Base-by-base conservation (phyloP, 2,329 filamentous ascomycete species). In the Raffaelea ambrosiae region DNA sequence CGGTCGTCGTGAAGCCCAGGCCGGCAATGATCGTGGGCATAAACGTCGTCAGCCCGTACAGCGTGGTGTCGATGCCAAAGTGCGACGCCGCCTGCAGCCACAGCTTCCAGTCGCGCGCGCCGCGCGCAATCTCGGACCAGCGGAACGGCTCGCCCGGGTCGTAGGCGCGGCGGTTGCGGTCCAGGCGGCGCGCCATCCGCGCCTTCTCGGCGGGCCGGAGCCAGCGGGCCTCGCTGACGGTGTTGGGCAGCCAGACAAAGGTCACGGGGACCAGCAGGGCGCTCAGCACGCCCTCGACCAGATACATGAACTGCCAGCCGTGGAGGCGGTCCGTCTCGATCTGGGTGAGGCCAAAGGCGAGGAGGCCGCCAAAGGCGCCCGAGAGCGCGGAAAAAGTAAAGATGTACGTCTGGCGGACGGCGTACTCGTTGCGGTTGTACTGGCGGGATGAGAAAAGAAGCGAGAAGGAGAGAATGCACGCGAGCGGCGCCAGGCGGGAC, bases 291-390 rank as follows among this genome's bases (percentile, higher is more conserved):
- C 72, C 72, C 54, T 73, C 79, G 40, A 80, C 72, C 48, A 80
- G 61, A 53, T 74, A 74, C 11, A 74, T 65, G 59, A 71, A 73
- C 8, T 71, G 63, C 71, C 40, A 43, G 11, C 40, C 40, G 21
- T 43, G 21, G 13, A 71, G 74, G 16, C 16, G 9, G 4, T 64
- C 51, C 16, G 60, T 57, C 26, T 63, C 54, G 57, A 73, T 72
- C 46, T 68, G 70, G 55, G 73, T 71, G 11, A 72, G 65, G 31
- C 65, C 71, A 51, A 71, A 74, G 1, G 71, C 36, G 5, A 84
- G 83, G 18, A 84, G 61, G 46, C 84, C 84, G 2, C 79, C 79
- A 10, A 63, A 62, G 1, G 81, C 79, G 0, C 84, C 40, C 10
- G 40, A 33, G 31, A 33, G 31, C 9, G 31, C 31, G 16, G 31